These are phyloP conservation scores for Leishmania amazonensis DNA, from an alignment of 208 protist genomes.

Conservation along the genomic window DNA sequence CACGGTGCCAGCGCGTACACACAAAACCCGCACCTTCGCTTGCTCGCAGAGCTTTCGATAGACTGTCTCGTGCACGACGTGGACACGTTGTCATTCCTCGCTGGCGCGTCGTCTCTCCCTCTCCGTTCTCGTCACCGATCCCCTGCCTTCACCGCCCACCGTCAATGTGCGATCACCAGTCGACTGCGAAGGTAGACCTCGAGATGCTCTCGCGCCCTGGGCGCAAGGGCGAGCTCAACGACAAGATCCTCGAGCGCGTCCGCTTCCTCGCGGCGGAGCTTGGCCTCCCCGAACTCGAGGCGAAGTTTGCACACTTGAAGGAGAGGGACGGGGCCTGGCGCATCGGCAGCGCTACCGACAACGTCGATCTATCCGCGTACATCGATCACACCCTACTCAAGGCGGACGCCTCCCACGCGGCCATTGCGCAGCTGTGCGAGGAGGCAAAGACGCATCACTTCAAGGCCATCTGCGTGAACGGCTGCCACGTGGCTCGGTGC, in stretches of 20 bases:
- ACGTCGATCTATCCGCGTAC: slow-evolving; percentile 41
- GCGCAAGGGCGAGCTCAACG: slow-evolving; percentile 66
- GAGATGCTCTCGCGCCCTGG: slow-evolving; percentile 55
- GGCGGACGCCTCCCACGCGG: slow-evolving; percentile 51
- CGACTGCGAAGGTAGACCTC: slow-evolving; percentile 32
- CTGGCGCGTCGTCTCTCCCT: not conserved
- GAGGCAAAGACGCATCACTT: slow-evolving; percentile 90
- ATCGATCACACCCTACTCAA: slow-evolving; percentile 96
- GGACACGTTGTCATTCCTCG: not conserved
- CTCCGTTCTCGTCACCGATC: not conserved
- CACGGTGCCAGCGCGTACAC: not conserved
- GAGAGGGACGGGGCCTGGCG: slow-evolving; percentile 60
- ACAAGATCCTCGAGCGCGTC: slow-evolving; percentile 57
- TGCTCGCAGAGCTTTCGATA: not conserved
- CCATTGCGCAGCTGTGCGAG: slow-evolving; percentile 83
- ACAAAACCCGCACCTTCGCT: not conserved
- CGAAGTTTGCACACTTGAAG: slow-evolving; percentile 65
- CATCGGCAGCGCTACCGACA: not conserved
- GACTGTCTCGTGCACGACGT: not conserved
- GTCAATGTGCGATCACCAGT: not conserved
- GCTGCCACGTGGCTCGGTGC: slow-evolving; percentile 65
- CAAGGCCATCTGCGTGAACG: slow-evolving; percentile 93
- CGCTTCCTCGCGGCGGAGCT: slow-evolving; percentile 44
- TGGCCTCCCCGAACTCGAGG: slow-evolving; percentile 45
- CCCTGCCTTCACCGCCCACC: not conserved